Conservation (phyloP, 1,139 yeast species). For the Candida mesenterica region DNA sequence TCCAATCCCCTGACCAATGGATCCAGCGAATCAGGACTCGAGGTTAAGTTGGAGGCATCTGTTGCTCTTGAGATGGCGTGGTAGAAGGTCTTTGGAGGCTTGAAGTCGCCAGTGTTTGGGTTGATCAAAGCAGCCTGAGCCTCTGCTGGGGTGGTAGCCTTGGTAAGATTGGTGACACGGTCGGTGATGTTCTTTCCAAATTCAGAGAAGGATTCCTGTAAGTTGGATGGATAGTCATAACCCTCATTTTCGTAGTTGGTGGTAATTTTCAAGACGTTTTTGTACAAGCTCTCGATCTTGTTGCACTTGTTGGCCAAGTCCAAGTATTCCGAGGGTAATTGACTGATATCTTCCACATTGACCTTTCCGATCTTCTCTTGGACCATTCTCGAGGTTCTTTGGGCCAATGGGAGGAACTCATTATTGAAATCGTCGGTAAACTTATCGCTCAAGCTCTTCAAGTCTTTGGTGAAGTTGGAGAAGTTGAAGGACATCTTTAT, state of each 20-base stretch:
- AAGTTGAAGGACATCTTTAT: slow-evolving; percentile 54
- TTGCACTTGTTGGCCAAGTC: slow-evolving; percentile 77
- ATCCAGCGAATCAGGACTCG: slow-evolving; percentile 46
- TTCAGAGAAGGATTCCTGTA: slow-evolving; percentile 71
- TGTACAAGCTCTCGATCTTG: slow-evolving; percentile 69
- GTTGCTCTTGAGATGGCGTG: slow-evolving; percentile 84
- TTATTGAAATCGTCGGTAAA: slow-evolving; percentile 44
- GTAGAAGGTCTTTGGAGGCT: slow-evolving; percentile 79
- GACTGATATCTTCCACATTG: slow-evolving; percentile 69
- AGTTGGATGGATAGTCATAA: slow-evolving; percentile 83
- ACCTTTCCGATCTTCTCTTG: slow-evolving; percentile 77
- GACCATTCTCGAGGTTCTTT: slow-evolving; percentile 74
- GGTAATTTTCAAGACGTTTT: slow-evolving; percentile 70
- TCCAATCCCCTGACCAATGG: slow-evolving; percentile 45
- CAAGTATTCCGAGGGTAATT: slow-evolving; percentile 77
- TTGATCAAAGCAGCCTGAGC: slow-evolving; percentile 73
- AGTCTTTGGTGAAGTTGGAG: slow-evolving; percentile 40
- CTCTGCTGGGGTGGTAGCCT: slow-evolving; percentile 77
- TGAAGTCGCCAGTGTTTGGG: slow-evolving; percentile 52
- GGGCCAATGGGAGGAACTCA: slow-evolving; percentile 64
- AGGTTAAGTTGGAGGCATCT: slow-evolving; percentile 47
- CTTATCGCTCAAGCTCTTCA: slow-evolving; percentile 39
- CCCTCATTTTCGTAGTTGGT: slow-evolving; percentile 70
- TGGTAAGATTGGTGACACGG: slow-evolving; percentile 66
- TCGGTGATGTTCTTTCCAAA: slow-evolving; percentile 66